Conservation (phyloP, 495 filamentous ascomycete species). For the Hypomontagnella monticulosa region DNA sequence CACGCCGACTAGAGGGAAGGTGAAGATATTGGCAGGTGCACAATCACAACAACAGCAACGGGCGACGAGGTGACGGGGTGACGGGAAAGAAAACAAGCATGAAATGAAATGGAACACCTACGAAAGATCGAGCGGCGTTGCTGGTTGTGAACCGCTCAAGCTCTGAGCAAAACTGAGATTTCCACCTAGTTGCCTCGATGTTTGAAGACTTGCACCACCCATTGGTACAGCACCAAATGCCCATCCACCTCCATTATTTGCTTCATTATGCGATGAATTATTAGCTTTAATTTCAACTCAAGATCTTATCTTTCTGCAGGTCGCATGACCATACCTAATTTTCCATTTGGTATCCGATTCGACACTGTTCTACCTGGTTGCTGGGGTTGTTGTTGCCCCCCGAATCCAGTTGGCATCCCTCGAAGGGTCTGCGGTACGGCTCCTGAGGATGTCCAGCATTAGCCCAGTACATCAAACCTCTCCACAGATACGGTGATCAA, state of each 20-base stretch:
- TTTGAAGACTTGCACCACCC: slow-evolving; percentile 66
- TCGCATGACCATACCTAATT: slow-evolving; percentile 66
- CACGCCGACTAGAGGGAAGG: background rate
- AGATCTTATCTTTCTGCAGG: slow-evolving; percentile 16
- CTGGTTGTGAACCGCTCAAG: slow-evolving; percentile 77
- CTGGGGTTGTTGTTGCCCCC: slow-evolving; percentile 69
- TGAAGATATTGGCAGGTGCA: background rate
- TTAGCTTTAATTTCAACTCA: slow-evolving; percentile 48
- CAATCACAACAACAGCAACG: background rate
- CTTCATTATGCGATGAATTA: slow-evolving; percentile 45
- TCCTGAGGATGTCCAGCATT: slow-evolving; percentile 57
- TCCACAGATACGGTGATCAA: slow-evolving; percentile 1
- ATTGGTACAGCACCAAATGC: slow-evolving; percentile 76
- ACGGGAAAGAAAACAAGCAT: background rate
- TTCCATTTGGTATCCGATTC: slow-evolving; percentile 78
- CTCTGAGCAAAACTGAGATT: slow-evolving; percentile 84
- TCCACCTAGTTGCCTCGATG: slow-evolving; percentile 65
- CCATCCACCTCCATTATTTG: slow-evolving; percentile 76
- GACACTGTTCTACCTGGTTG: slow-evolving; percentile 70
- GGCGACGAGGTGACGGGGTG: background rate
- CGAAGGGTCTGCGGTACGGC: slow-evolving; percentile 74
- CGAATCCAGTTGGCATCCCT: slow-evolving; percentile 73
- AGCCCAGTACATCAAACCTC: slow-evolving; percentile 36
- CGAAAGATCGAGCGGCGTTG: slow-evolving; percentile 80
- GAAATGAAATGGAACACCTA: slow-evolving; percentile 62